Conservation (phyloP, 352 stramenopile genomes). For the Phytophthora nicotianae region DNA sequence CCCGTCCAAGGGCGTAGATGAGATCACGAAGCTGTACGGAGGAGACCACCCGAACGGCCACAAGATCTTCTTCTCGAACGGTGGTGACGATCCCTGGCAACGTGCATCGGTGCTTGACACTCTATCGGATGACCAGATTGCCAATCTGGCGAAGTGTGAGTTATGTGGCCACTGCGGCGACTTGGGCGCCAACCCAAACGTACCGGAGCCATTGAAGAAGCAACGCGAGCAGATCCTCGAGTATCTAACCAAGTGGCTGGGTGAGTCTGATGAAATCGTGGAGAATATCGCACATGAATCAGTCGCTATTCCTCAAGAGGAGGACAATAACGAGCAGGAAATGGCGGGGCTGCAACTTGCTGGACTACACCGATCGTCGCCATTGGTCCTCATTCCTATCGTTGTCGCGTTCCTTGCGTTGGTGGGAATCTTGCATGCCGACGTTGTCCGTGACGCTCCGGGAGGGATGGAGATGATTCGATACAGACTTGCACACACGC, state of each 20-base stretch:
- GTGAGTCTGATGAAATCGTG: slow-evolving; percentile 9
- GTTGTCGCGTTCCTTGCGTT: slow-evolving; percentile 60
- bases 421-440: slow-evolving; percentile 56
- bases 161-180: slow-evolving; percentile 87
- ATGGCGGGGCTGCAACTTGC: slow-evolving; percentile 27
- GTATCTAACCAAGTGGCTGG: slow-evolving; percentile 75
- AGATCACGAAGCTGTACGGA: slow-evolving; percentile 76
- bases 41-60: slow-evolving; percentile 71
- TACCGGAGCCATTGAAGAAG: slow-evolving; percentile 63
- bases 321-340: slow-evolving; percentile 28
- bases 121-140: slow-evolving; percentile 61
- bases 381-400: slow-evolving; percentile 75
- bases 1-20: slow-evolving; percentile 55
- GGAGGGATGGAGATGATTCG: slow-evolving; percentile 30
- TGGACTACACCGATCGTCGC: slow-evolving; percentile 51
- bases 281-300: slow-evolving; percentile 23
- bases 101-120: slow-evolving; percentile 70
- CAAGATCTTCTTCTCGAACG: slow-evolving; percentile 88
- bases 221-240: slow-evolving; percentile 68
- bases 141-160: slow-evolving; percentile 77
- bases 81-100: slow-evolving; percentile 87
- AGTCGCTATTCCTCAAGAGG: slow-evolving; percentile 14
- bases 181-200: slow-evolving; percentile 49
- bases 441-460: slow-evolving; percentile 57
- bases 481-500: slow-evolving; percentile 48